Evolutionary conservation across 2,329 filamentous ascomycete species (phyloP), one percentile per base, ranked within the genome.

Genomic region (Cordyceps tenuipes): DNA sequence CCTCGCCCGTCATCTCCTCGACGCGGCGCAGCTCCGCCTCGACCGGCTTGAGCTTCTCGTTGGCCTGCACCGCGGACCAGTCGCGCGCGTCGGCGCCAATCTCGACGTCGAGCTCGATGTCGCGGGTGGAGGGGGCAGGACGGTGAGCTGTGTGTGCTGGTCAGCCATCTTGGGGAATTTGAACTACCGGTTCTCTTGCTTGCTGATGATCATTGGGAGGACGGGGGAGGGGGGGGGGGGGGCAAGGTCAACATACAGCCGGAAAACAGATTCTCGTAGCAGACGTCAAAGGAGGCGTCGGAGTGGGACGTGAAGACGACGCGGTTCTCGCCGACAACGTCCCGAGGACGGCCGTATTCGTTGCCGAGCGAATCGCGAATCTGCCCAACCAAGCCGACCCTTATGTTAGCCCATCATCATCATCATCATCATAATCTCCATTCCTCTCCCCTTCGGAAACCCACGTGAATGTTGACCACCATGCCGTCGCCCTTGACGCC

Each of bases 1-100:
- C 86, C 78, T 97, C 93, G 65, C 80, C 82, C 44, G 96, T 89
- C 71, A 93, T 82, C 77, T 97, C 94, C 74, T 96, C 91, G 70
- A 97, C 89, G 67, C 91, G 86, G 69, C 92, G 87, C 70, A 99
- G 84, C 74, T 97, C 94, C 19, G 90, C 91, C 79, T 99, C 94
- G 68, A 97, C 85, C 52, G 94, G 94, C 83, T 96, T 96, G 68
- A 99, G 86, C 82, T 97, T 97, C 84, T 99, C 94, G 64, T 87
- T 89, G 61, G 91, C 91, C 77, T 97, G 91, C 72, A 97, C 95
- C 67, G 91, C 91, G 65, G 88, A 91, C 94, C 94, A 99, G 78
- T 99, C 94, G 76, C 96, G 96, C 65, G 94, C 94, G 74, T 97
- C 92, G 75, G 92, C 92, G 69, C 92, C 92, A 69, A 97, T 96